Evolutionary conservation across 139 green algal species (phyloP).

Genomic region (Closterium sp.): DNA sequence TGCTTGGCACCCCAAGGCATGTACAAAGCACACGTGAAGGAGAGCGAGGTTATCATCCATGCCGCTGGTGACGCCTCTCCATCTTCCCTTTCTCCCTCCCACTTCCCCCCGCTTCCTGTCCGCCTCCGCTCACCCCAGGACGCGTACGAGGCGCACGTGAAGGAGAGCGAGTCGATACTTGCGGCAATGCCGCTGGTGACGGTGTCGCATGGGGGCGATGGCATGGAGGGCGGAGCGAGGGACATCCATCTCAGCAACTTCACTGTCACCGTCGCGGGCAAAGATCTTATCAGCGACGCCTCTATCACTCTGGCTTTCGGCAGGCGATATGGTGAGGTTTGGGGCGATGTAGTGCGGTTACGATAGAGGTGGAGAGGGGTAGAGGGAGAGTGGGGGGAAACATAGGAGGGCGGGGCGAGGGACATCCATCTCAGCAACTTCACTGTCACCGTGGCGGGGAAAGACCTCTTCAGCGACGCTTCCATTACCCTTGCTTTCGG

Average conservation of each 20-base stretch:
- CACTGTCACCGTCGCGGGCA: constrained; percentile 44
- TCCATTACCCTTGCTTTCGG: constrained; percentile 51
- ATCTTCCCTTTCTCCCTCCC: neutral
- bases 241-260: constrained; percentile 49
- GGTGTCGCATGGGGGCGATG: constrained; percentile 29
- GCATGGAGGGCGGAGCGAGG: neutral
- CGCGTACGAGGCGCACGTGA: constrained; percentile 41
- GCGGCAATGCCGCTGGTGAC: constrained; percentile 19
- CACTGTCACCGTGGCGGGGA: constrained; percentile 47
- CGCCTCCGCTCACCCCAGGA: no score
- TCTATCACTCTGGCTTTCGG: constrained; percentile 52
- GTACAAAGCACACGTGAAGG: constrained; percentile 42
- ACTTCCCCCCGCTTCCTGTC: no score
- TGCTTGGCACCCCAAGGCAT: constrained; percentile 3
- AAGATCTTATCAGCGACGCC: constrained; percentile 46
- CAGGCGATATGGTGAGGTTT: constrained; percentile 40
- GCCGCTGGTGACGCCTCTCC: constrained; percentile 1
- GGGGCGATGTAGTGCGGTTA: neutral
- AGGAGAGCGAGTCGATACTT: constrained; percentile 10
- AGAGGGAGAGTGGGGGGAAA: neutral
- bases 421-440: constrained; percentile 50
- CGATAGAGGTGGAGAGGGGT: neutral
- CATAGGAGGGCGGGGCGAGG: neutral
- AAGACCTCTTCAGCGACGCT: constrained; percentile 49
- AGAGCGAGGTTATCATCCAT: constrained; percentile 11